Evolutionary conservation across 495 filamentous ascomycete species (phyloP).

Genomic region (Penicillium soppii): DNA sequence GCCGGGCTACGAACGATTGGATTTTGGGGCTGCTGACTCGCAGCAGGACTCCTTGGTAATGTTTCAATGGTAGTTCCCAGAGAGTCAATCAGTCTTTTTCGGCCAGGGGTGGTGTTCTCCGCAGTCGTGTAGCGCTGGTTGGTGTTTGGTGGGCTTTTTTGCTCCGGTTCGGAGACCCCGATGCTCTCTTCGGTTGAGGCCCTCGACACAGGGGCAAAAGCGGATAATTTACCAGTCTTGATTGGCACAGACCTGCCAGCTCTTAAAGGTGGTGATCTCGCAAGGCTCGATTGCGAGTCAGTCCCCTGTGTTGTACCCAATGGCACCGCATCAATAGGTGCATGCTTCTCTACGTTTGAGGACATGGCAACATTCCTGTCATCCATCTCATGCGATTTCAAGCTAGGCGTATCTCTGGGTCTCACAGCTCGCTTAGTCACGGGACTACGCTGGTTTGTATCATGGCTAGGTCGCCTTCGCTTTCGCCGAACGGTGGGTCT

Average conservation of each 20-base stretch:
- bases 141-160: background rate
- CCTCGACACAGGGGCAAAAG: background rate
- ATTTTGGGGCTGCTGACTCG: conserved; percentile 13
- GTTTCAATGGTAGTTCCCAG: conserved; percentile 17
- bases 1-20: conserved; percentile 3
- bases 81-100: conserved; percentile 40
- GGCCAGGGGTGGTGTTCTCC: conserved; percentile 15
- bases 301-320: background rate
- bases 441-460: background rate
- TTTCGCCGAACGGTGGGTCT: conserved; percentile 9
- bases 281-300: background rate
- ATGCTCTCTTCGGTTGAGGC: background rate
- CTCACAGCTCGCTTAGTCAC: background rate
- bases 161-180: background rate
- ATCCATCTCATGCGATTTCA: background rate
- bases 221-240: background rate
- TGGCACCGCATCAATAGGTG: background rate
- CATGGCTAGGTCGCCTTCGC: conserved; percentile 12
- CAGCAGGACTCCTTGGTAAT: conserved; percentile 1
- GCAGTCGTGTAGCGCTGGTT: background rate
- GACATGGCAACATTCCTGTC: background rate
- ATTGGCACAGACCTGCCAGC: background rate
- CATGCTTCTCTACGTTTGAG: background rate
- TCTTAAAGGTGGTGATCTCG: background rate
- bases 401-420: background rate